A percentile compares a stretch with the other conserved stretches of the same genome.
Evolutionary conservation across 768 basidiomycete species (phyloP).

Genomic region (Tremella fuciformis): DNA sequence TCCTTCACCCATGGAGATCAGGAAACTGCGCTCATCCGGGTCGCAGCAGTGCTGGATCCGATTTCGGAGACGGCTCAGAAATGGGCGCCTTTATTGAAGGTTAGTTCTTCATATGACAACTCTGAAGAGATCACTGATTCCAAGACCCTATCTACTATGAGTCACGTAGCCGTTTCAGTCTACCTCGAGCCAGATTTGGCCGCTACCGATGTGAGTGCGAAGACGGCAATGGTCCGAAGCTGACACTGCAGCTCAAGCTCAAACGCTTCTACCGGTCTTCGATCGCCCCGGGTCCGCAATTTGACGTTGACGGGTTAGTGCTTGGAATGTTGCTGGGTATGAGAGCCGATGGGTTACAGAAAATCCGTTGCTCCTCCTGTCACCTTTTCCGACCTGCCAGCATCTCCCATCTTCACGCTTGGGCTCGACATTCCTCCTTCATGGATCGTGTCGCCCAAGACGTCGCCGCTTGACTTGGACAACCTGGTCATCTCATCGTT

Average conservation of each 20-base stretch:
- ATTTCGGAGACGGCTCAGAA: slow-evolving; percentile 78
- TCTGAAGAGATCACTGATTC: slow-evolving; percentile 7
- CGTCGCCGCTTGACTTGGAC: slow-evolving; percentile 88
- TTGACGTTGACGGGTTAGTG: slow-evolving; percentile 69
- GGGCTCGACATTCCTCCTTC: slow-evolving; percentile 84
- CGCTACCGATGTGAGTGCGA: slow-evolving; percentile 63
- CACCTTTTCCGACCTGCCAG: slow-evolving; percentile 69
- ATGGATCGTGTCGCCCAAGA: slow-evolving; percentile 88
- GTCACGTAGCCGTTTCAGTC: slow-evolving; percentile 61
- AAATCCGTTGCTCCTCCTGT: slow-evolving; percentile 62
- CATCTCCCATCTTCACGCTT: slow-evolving; percentile 89
- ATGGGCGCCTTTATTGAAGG: slow-evolving; percentile 76
- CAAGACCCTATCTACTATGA: slow-evolving; percentile 46
- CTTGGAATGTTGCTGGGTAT: slow-evolving; percentile 1
- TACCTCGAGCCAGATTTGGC: slow-evolving; percentile 67
- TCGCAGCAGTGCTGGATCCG: slow-evolving; percentile 77
- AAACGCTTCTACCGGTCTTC: slow-evolving; percentile 90
- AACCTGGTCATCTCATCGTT: slow-evolving; percentile 86
- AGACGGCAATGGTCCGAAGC: neutral
- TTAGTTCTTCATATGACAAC: slow-evolving; percentile 48
- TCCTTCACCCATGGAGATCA: slow-evolving; percentile 69
- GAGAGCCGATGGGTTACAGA: slow-evolving; percentile 50
- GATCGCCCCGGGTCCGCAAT: slow-evolving; percentile 60
- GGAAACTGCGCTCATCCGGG: slow-evolving; percentile 64
- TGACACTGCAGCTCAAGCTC: slow-evolving; percentile 65